Evolutionary conservation across 192 early-diverging fungal genomes (phyloP).

Genomic region (Chytriomyces hyalinus): DNA sequence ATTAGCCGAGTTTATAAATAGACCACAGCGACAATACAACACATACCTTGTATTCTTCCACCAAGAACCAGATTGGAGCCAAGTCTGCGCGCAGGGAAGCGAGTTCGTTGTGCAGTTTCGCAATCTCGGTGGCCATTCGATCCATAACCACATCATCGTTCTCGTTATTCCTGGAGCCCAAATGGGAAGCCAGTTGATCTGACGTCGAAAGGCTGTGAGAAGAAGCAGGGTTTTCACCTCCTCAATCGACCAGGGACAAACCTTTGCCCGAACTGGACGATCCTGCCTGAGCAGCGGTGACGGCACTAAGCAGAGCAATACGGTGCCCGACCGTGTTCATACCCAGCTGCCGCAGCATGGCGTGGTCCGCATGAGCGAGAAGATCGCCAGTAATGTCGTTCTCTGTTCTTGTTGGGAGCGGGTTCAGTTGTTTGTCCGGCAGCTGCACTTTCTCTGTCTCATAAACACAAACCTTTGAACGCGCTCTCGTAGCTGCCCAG

Average conservation of each 20-base stretch:
- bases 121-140: constrained; percentile 28
- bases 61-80: constrained; percentile 45
- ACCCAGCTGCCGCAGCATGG: constrained; percentile 85
- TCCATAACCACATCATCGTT: constrained; percentile 64
- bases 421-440: constrained; percentile 38
- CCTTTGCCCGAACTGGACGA: no score
- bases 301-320: constrained; percentile 85
- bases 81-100: constrained; percentile 37
- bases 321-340: constrained; percentile 86
- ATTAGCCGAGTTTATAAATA: not conserved
- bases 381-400: constrained; percentile 90
- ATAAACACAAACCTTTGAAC: constrained; percentile 19
- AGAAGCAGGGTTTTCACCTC: no score
- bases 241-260: no score
- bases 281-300: constrained; percentile 71
- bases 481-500: constrained; percentile 18
- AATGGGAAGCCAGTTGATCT: no score
- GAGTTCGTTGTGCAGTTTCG: constrained; percentile 28
- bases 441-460: not conserved
- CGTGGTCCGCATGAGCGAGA: constrained; percentile 87
- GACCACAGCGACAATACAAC: not conserved
- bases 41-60: constrained; percentile 43
- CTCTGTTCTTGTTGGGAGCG: constrained; percentile 57
- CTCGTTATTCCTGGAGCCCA: no score
- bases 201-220: no score